A percentile compares a stretch with the other conserved stretches of the same genome.
phyloP scores from a whole-genome alignment of 495 filamentous ascomycete species.

The Penicillium ochrochloron region DNA sequence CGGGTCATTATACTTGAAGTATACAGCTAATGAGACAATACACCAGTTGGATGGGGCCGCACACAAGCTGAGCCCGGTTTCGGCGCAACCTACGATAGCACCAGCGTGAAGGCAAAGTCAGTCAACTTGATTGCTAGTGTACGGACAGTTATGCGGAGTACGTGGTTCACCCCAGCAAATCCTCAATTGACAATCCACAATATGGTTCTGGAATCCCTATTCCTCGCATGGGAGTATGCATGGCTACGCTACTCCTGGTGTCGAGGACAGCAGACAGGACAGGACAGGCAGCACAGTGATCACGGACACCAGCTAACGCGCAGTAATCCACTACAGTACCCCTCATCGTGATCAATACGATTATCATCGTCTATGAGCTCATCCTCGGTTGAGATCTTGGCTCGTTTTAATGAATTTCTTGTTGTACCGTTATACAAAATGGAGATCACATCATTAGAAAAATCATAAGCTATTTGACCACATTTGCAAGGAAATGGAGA shows the following conservation, averaged over 20 bases:
- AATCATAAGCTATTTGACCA: constrained; percentile 10
- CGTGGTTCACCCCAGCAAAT: constrained; percentile 36
- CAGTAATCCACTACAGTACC: constrained; percentile 67
- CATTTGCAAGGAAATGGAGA: not conserved
- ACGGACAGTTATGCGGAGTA: constrained; percentile 93
- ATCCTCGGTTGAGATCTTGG: constrained; percentile 70
- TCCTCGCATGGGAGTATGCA: not conserved
- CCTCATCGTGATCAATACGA: constrained; percentile 86
- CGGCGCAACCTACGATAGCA: constrained; percentile 68
- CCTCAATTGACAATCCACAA: not conserved
- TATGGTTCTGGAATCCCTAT: not conserved
- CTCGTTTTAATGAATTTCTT: not conserved
- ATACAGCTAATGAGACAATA: not conserved
- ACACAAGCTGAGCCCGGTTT: constrained; percentile 71
- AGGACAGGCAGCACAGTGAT: constrained; percentile 4
- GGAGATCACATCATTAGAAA: not conserved
- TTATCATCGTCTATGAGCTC: constrained; percentile 88
- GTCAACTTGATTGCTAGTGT: constrained; percentile 90
- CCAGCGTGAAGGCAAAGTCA: constrained; percentile 83
- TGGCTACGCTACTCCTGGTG: not conserved
- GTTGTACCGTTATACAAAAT: not conserved
- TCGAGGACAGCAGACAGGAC: not conserved
- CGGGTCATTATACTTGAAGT: too few species aligned
- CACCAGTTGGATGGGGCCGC: constrained; percentile 78
- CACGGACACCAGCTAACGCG: constrained; percentile 18